Conservation (phyloP, 1,284 basidiomycete genomes). For the Singerocomus inundabilis region DNA sequence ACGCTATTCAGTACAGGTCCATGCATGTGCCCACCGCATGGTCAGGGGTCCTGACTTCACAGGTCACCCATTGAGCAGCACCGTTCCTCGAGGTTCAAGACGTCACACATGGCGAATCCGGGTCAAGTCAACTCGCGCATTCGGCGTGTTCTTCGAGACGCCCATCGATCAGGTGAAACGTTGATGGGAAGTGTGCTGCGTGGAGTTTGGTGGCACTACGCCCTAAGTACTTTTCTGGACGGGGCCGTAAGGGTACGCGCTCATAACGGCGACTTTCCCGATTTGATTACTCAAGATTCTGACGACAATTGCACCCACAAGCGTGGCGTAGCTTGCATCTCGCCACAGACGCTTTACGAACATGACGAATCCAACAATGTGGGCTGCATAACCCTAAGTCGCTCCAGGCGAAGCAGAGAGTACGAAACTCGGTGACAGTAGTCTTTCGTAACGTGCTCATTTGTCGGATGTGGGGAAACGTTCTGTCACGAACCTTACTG, state of each 20-base stretch:
- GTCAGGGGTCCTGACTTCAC: constrained; percentile 10
- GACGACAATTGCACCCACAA: not conserved
- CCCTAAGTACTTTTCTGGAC: not conserved
- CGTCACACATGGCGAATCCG: not conserved
- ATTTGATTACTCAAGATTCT: not conserved
- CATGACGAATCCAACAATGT: not conserved
- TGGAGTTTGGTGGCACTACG: too few relatives aligned
- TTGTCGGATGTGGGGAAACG: too few relatives aligned
- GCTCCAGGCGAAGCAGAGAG: too few relatives aligned
- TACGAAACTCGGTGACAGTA: too few relatives aligned
- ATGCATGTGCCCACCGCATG: constrained; percentile 19
- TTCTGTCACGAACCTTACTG: too few relatives aligned
- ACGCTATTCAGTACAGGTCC: constrained; percentile 2
- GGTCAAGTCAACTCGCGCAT: constrained; percentile 8
- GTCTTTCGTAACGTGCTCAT: too few relatives aligned
- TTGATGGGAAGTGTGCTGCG: not conserved
- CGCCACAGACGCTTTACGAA: not conserved
- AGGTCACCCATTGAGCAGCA: not conserved
- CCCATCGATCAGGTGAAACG: not conserved
- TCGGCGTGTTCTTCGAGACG: constrained; percentile 12
- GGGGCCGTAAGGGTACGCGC: too few relatives aligned
- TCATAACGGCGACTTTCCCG: too few relatives aligned
- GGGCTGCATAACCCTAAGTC: not conserved
- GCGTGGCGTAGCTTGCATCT: not conserved
- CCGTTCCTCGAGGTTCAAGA: constrained; percentile 6